phyloP scores from a whole-genome alignment of 192 early-diverging fungal genomes.

The Coemansia sp. region DNA sequence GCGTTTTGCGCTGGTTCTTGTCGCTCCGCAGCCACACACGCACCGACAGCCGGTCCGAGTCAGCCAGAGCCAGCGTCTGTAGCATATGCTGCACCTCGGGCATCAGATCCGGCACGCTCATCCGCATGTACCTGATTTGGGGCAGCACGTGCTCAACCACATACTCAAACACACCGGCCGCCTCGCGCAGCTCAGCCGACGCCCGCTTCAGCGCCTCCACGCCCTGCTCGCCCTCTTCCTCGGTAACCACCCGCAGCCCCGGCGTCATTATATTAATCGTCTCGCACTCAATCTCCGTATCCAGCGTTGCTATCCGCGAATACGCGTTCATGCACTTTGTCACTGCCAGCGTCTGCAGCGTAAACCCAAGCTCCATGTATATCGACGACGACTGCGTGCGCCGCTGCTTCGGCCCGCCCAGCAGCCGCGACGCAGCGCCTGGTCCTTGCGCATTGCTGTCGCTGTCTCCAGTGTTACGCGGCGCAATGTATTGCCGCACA shows the following conservation, averaged over 20 bases:
- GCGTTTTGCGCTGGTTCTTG: conserved; percentile 44
- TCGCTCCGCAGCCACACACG: conserved; percentile 50
- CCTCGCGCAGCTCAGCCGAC: conserved; percentile 47
- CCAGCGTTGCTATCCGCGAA: conserved; percentile 42
- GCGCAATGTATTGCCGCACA: conserved; percentile 20
- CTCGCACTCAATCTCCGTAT: conserved; percentile 52
- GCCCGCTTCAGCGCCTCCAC: conserved; percentile 48
- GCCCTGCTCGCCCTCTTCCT: conserved; percentile 47
- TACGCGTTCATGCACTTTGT: conserved; percentile 53
- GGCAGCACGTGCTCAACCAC: conserved; percentile 46
- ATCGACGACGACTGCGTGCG: conserved; percentile 47
- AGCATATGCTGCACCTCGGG: conserved; percentile 56
- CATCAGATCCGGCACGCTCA: conserved; percentile 43
- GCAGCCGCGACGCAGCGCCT: conserved; percentile 15
- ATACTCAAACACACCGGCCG: conserved; percentile 48
- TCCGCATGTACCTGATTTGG: conserved; percentile 21
- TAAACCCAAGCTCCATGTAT: conserved; percentile 51
- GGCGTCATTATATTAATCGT: conserved; percentile 51
- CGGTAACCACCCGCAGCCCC: conserved; percentile 7
- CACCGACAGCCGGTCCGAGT: conserved; percentile 52
- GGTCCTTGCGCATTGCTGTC: conserved; percentile 14
- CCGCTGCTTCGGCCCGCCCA: conserved; percentile 37
- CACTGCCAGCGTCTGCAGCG: conserved; percentile 42
- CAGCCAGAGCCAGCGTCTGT: conserved; percentile 49
- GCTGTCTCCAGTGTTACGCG: conserved; percentile 19